Base-by-base conservation (phyloP, 2,329 filamentous ascomycete species). In the Monascus ruber region DNA sequence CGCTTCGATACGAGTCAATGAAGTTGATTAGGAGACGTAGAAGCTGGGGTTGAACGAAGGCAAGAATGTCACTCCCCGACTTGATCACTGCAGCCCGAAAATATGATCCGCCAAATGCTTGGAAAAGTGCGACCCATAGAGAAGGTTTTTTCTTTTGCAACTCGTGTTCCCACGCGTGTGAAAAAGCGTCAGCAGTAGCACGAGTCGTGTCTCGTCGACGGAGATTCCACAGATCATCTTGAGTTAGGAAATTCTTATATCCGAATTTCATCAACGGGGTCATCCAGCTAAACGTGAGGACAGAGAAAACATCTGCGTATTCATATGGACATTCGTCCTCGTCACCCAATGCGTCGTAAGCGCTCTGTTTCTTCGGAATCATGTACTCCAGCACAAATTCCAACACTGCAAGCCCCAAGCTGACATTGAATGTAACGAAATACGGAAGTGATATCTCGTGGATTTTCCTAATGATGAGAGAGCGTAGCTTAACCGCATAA, bases 281-380 rank as follows among this genome's bases (percentile, higher is more conserved):
- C 89, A 98, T 95, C 91, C 91, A 98, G 39, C 83, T 81, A 62
- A 98, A 98, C 0, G 89, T 94, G 34, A 98, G 73, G 37, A 85
- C 78, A 4, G 89, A 94, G 65, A 98, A 98, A 38, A 96, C 72
- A 43, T 89, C 87, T 8, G 91, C 88, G 59, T 94, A 94, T 63
- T 96, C 88, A 45, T 85, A 79, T 0, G 72, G 72, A 44, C 79
- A 83, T 61, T 84, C 80, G 48, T 83, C 77, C 41, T 65, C 63
- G 43, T 81, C 76, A 5, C 77, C 79, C 36, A 83, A 60, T 5
- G 77, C 77, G 57, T 82, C 75, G 55, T 84, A 84, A 34, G 71
- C 76, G 50, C 77, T 83, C 42, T 79, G 65, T 48, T 76, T 77
- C 63, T 88, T 89, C n/a, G 85, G 85, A 58, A 88, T 80, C 11